A percentile compares a stretch with the other conserved stretches of the same genome.
Conservation (phyloP, 2,329 filamentous ascomycete genomes). For the Beauveria scarabaeidicola region DNA sequence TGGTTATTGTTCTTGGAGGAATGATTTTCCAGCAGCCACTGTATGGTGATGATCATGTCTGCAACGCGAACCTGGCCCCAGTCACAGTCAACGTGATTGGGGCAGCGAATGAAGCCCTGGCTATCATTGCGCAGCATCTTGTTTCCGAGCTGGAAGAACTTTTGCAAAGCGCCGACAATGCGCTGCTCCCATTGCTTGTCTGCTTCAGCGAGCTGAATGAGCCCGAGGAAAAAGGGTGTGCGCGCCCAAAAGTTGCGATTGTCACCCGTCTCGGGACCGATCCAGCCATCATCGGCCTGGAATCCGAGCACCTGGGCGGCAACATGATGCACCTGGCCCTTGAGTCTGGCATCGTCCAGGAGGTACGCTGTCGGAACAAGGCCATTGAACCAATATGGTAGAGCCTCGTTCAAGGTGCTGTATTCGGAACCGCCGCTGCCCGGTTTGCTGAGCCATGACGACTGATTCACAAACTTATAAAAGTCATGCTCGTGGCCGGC, state of each 20-base stretch:
- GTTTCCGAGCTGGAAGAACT: constrained; percentile 36
- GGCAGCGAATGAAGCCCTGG: constrained; percentile 38
- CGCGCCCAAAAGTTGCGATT: constrained; percentile 25
- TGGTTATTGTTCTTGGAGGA: constrained; percentile 18
- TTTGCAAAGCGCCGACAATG: constrained; percentile 14
- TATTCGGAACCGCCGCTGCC: constrained; percentile 40
- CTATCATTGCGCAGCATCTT: constrained; percentile 46
- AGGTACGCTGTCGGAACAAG: constrained; percentile 48
- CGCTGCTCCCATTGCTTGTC: constrained; percentile 17
- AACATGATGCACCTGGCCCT: constrained; percentile 33
- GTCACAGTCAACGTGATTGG: constrained; percentile 28
- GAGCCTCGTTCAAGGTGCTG: constrained; percentile 45
- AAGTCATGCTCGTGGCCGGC: constrained; percentile 46
- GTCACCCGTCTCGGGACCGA: constrained; percentile 29
- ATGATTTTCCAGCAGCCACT: constrained; percentile 32
- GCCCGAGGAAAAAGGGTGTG: constrained; percentile 23
- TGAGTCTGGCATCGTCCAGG: constrained; percentile 32
- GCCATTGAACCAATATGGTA: constrained; percentile 54
- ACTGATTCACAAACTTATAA: constrained; percentile 42
- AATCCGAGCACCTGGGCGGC: constrained; percentile 32
- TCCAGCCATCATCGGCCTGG: constrained; percentile 42
- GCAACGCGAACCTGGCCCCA: constrained; percentile 28
- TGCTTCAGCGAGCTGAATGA: constrained; percentile 26
- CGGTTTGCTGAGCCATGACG: constrained; percentile 32
- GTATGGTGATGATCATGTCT: constrained; percentile 30